phyloP scores from a whole-genome alignment of 2,329 filamentous ascomycete species.

The Colletotrichum lindemuthianum region DNA sequence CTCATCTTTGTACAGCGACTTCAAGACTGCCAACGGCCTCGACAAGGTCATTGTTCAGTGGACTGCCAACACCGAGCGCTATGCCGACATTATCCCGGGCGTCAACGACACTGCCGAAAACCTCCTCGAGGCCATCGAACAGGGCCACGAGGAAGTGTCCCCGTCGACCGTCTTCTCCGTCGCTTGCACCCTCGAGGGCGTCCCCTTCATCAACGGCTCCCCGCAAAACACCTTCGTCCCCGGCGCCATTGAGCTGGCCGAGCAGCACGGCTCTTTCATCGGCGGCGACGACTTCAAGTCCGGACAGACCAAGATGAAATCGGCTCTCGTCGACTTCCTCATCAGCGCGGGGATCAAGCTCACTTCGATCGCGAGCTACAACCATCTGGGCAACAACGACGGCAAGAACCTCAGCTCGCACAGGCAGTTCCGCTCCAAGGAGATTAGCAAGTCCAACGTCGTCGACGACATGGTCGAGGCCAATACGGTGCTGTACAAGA shows the following conservation, averaged over 20 bases:
- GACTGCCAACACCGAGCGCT: conserved; percentile 99
- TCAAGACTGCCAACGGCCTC: conserved; percentile 85
- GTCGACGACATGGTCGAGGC: conserved; percentile 99
- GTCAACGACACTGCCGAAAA: conserved; percentile 98
- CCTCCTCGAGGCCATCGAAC: conserved; percentile 85
- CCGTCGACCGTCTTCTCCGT: conserved; percentile 97
- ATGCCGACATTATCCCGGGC: conserved; percentile 85
- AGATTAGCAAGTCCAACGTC: conserved; percentile 99
- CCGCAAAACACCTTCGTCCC: conserved; percentile 99
- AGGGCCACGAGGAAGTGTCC: conserved; percentile 88
- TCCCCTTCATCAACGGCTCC: conserved; percentile 98
- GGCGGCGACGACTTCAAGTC: conserved; percentile 99
- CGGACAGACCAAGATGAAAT: conserved; percentile 99
- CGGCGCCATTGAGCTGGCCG: conserved; percentile 88
- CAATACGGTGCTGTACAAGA: conserved; percentile 88
- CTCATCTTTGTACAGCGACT: conserved; percentile 66
- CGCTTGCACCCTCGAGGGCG: conserved; percentile 87
- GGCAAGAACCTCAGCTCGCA: conserved; percentile 98
- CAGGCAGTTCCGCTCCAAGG: conserved; percentile 98
- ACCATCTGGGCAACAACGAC: conserved; percentile 99
- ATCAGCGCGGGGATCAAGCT: conserved; percentile 99
- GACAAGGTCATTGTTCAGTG: conserved; percentile 98
- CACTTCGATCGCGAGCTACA: conserved; percentile 98
- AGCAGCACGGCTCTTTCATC: conserved; percentile 88
- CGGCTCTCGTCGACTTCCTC: conserved; percentile 95